phyloP scores from a whole-genome alignment of 1,284 basidiomycete species.

The Leccinum pachyderme region DNA sequence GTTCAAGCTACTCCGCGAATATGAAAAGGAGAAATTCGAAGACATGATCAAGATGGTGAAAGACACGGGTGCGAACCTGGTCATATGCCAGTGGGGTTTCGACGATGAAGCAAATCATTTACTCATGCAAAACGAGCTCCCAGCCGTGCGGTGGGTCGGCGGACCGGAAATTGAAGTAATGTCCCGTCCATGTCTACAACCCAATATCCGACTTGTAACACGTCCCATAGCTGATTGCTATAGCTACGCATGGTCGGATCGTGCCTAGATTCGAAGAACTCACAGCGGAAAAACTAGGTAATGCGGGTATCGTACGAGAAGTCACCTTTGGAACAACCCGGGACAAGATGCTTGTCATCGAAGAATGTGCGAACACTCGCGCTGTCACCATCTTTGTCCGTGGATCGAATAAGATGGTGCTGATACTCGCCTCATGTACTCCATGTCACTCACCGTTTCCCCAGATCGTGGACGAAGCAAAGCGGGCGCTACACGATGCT shows the following conservation, averaged over 20 bases:
- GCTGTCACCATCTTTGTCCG: slow-evolving; percentile 98
- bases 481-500: slow-evolving; percentile 95
- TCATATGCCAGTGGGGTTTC: slow-evolving; percentile 99
- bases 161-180: slow-evolving; percentile 96
- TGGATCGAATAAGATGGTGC: slow-evolving; percentile 98
- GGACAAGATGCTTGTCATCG: slow-evolving; percentile 99
- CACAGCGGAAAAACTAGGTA: slow-evolving; percentile 86
- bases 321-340: slow-evolving; percentile 95
- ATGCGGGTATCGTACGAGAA: slow-evolving; percentile 91
- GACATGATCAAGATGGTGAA: slow-evolving; percentile 98
- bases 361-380: slow-evolving; percentile 95
- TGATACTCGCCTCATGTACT: slow-evolving; percentile 16
- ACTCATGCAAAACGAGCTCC: slow-evolving; percentile 95
- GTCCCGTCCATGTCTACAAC: background rate
- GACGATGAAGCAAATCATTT: slow-evolving; percentile 99
- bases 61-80: slow-evolving; percentile 96
- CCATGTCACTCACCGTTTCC: background rate
- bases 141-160: slow-evolving; percentile 98
- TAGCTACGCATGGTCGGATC: slow-evolving; percentile 97
- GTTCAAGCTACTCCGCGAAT: slow-evolving; percentile 91
- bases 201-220: background rate
- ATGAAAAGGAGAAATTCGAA: slow-evolving; percentile 94
- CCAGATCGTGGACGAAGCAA: slow-evolving; percentile 98
- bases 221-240: slow-evolving; percentile 81
- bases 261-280: slow-evolving; percentile 98